Base-by-base conservation (phyloP, 192 early-diverging fungal species). In the Coemansia sp. region DNA sequence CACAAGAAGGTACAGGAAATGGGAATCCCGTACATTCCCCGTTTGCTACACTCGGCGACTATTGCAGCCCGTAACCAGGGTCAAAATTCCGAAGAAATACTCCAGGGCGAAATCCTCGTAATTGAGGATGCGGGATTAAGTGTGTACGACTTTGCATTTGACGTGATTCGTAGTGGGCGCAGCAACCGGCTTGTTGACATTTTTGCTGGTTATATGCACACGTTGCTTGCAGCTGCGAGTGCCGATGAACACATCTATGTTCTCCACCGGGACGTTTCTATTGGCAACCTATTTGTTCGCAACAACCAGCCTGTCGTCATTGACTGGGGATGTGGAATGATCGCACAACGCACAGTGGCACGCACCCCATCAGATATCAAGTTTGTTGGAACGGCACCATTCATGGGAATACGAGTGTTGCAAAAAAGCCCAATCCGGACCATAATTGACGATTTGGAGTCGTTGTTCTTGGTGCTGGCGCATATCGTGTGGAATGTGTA, bases 151-250 rank as follows among this genome's bases (percentile, higher is more conserved):
- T 27, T 27, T 27, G 25, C 25, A 1, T 1, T 27, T 1, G 1
- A 5, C 1, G 25, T 1, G 1, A 27, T 27, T 27, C 25, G 5
- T 27, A 5, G 25, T 27, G 25, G 25, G 25, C 1, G 5, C 2
- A 27, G 25, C 25, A 27, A 27, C 25, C 25, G 1, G 5, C 25
- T 27, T 27, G 1, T 27, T 1, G 25, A 27, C 25, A 27, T 2
- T 27, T 65, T 65, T 57, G 64, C 64, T 4, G 64, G 43, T 1
- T 57, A 65, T 19, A 11, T 27, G 14, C 64, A 65, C n/a, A 35
- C 54, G 25, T 25, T 65, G 23, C 41, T 65, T 47, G 41, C 19
- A 22, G 64, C 64, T 15, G 54, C 55, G 2, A 25, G 4, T 2
- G 50, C 25, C 27, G 64, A 49, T 19, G 27, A 47, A 2, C 4